These are phyloP conservation scores for Aspergillaceae sp. DNA, from an alignment of 2,329 filamentous ascomycete species.

Conservation along the genomic window DNA sequence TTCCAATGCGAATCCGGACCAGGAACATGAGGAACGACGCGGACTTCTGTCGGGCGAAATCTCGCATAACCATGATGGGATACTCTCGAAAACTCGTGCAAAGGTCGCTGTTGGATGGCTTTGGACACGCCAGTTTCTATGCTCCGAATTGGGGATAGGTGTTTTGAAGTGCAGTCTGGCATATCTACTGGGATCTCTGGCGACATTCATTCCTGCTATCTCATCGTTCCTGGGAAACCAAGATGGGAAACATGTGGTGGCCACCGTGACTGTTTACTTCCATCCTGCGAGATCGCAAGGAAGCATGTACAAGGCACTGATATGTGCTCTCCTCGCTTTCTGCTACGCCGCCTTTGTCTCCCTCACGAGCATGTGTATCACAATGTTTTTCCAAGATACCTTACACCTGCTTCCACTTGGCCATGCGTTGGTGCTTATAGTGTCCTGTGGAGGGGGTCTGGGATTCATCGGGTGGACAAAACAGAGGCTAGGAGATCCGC, in stretches of 20 bases:
- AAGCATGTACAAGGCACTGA: conserved; percentile 78
- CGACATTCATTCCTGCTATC: conserved; percentile 69
- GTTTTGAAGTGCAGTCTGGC: conserved; percentile 88
- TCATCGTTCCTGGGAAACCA: conserved; percentile 68
- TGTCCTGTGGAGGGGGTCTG: conserved; percentile 79
- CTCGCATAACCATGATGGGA: conserved; percentile 7
- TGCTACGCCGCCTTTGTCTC: conserved; percentile 68
- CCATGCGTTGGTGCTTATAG: conserved; percentile 66
- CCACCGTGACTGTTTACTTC: conserved; percentile 90
- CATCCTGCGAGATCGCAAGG: conserved; percentile 79
- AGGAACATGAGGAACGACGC: conserved; percentile 23
- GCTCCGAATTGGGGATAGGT: conserved; percentile 65
- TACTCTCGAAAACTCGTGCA: conserved; percentile 11
- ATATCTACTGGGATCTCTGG: conserved; percentile 77
- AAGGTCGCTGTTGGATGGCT: conserved; percentile 29
- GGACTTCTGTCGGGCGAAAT: conserved; percentile 24
- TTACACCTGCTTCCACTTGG: conserved; percentile 61
- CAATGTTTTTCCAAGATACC: conserved; percentile 64
- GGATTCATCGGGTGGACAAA: conserved; percentile 86
- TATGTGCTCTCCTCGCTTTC: conserved; percentile 70
- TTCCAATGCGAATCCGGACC: conserved; percentile 17
- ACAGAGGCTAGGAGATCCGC: conserved; percentile 64
- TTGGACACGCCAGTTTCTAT: conserved; percentile 51
- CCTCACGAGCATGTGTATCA: conserved; percentile 79
- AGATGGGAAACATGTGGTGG: conserved; percentile 89